Evolutionary conservation across 768 basidiomycete genomes (phyloP).

Genomic region (Tricholoma sp.): DNA sequence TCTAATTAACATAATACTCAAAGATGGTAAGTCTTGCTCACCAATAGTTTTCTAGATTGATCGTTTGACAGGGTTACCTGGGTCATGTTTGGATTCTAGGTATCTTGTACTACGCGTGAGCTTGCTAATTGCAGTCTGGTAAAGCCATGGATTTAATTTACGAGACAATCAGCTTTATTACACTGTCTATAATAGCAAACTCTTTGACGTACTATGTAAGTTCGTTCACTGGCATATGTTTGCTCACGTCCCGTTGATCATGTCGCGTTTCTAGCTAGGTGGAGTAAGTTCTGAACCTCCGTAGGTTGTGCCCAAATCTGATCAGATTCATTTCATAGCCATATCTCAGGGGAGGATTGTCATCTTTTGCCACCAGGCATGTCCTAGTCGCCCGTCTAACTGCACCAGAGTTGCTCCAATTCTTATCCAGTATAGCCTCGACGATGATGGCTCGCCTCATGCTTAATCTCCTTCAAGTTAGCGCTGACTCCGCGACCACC

Average conservation of each 20-base stretch:
- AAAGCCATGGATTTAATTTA: no score
- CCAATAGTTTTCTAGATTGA: no score
- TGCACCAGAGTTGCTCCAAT: neutral
- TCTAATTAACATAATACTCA: no score
- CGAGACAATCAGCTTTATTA: no score
- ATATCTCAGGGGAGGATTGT: neutral
- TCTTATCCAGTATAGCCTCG: neutral
- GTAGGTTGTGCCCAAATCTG: neutral
- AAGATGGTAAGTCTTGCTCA: no score
- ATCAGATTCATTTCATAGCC: neutral
- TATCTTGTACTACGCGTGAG: no score
- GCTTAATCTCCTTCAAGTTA: conserved; percentile 8
- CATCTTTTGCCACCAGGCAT: neutral
- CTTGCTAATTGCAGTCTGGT: no score
- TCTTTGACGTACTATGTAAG: no score
- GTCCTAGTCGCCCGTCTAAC: neutral
- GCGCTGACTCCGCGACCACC: no score
- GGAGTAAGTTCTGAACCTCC: neutral
- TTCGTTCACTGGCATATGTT: neutral
- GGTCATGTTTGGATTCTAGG: no score
- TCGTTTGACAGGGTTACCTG: no score
- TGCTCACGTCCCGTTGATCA: neutral
- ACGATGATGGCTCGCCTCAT: conserved; percentile 12
- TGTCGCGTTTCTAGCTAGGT: neutral
- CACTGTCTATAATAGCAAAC: no score